phyloP scores from a whole-genome alignment of 2,329 filamentous ascomycete genomes.

The Fusarium sp. region DNA sequence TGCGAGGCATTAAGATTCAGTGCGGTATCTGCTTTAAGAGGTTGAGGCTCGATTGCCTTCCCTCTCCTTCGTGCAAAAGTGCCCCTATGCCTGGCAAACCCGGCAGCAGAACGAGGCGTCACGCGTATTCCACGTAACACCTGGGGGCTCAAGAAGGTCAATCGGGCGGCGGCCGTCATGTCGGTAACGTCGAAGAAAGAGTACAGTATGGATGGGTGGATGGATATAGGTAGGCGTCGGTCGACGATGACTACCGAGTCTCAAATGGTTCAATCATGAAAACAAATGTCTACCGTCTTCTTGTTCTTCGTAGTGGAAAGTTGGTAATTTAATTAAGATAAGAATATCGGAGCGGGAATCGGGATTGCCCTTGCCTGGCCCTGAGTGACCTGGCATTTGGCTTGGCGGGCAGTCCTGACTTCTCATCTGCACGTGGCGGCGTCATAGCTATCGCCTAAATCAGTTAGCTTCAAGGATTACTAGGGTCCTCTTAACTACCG shows the following conservation, averaged over 20 bases:
- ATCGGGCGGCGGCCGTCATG: slow-evolving; percentile 73
- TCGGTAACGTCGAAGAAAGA: slow-evolving; percentile 9
- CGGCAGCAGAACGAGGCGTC: slow-evolving; percentile 54
- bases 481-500: slow-evolving; percentile 23
- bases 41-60: slow-evolving; percentile 68
- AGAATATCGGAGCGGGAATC: slow-evolving; percentile 37
- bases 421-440: slow-evolving; percentile 38
- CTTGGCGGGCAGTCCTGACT: neutral
- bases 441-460: slow-evolving; percentile 35
- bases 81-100: slow-evolving; percentile 55
- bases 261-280: slow-evolving; percentile 34
- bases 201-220: neutral
- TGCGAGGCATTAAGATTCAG: slow-evolving; percentile 35
- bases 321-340: neutral
- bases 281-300: neutral
- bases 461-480: slow-evolving; percentile 10
- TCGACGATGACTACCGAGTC: slow-evolving; percentile 27
- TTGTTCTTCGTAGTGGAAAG: neutral
- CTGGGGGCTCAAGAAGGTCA: slow-evolving; percentile 77
- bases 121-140: slow-evolving; percentile 65
- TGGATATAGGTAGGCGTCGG: neutral
- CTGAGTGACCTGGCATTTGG: slow-evolving; percentile 25
- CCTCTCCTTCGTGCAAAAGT: slow-evolving; percentile 68
- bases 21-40: slow-evolving; percentile 43
- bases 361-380: slow-evolving; percentile 30